Conservation (phyloP, 2,329 filamentous ascomycete species). For the Bipolaris cookei region DNA sequence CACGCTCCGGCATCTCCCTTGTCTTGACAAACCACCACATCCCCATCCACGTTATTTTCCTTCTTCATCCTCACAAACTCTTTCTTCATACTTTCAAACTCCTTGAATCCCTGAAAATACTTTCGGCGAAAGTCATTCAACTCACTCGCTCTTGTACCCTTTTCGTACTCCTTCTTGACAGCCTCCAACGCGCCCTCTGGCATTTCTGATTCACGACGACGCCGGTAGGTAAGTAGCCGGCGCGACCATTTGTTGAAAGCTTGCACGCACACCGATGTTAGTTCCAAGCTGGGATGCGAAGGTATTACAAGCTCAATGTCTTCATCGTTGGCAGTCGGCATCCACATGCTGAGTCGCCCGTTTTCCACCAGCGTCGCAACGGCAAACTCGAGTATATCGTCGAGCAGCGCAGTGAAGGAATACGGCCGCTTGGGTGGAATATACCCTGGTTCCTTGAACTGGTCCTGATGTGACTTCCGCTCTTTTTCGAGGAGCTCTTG, state of each 20-base stretch:
- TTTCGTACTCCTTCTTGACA: conserved; percentile 43
- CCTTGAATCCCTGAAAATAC: conserved; percentile 52
- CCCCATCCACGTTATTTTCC: neutral
- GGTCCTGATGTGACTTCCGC: conserved; percentile 33
- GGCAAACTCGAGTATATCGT: conserved; percentile 87
- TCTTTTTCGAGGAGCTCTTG: conserved; percentile 53
- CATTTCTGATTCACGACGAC: conserved; percentile 66
- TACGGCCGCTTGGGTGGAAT: conserved; percentile 91
- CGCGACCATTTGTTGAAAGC: conserved; percentile 93
- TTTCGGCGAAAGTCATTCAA: conserved; percentile 71
- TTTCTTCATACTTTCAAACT: conserved; percentile 41
- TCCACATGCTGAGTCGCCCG: conserved; percentile 91
- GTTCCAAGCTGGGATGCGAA: conserved; percentile 73
- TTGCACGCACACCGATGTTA: conserved; percentile 81
- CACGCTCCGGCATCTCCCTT: neutral
- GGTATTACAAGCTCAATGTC: conserved; percentile 78
- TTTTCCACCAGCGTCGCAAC: conserved; percentile 75
- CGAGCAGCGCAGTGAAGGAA: conserved; percentile 86
- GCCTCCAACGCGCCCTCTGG: conserved; percentile 36
- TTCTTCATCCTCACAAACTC: conserved; percentile 36
- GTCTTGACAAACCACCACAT: neutral
- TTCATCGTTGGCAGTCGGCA: conserved; percentile 75
- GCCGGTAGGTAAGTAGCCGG: conserved; percentile 82
- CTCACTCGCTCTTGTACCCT: conserved; percentile 65
- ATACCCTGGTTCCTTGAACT: conserved; percentile 59